phyloP scores from a whole-genome alignment of 495 filamentous ascomycete species.

The Talaromyces liani region DNA sequence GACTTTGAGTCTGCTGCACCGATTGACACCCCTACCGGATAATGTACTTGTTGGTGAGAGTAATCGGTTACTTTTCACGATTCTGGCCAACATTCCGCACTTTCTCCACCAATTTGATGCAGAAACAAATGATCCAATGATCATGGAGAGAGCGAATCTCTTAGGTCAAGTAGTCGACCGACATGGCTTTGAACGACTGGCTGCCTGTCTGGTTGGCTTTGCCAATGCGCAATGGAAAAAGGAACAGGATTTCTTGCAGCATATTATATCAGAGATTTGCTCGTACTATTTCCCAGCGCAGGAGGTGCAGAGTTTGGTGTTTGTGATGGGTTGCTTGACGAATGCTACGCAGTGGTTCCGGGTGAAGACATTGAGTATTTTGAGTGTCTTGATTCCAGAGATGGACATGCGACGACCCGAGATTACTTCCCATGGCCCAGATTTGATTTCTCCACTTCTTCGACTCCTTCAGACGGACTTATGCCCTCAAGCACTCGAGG shows the following conservation, averaged over 20 bases:
- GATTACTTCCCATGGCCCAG: slow-evolving; percentile 84
- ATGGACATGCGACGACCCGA: slow-evolving; percentile 91
- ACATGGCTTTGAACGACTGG: slow-evolving; percentile 43
- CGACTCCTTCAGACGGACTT: slow-evolving; percentile 88
- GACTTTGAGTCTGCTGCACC: slow-evolving; percentile 70
- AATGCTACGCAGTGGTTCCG: slow-evolving; percentile 87
- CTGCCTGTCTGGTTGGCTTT: slow-evolving; percentile 57
- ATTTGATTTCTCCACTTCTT: slow-evolving; percentile 89
- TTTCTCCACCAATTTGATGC: slow-evolving; percentile 77
- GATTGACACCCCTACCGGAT: slow-evolving; percentile 69
- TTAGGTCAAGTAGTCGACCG: slow-evolving; percentile 66
- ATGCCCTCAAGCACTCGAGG: slow-evolving; percentile 81
- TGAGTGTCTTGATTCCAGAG: slow-evolving; percentile 77
- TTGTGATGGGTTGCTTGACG: slow-evolving; percentile 85
- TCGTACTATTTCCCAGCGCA: slow-evolving; percentile 74
- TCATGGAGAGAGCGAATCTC: slow-evolving; percentile 54
- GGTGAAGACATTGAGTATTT: slow-evolving; percentile 80
- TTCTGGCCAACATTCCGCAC: slow-evolving; percentile 83
- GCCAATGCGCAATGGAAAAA: slow-evolving; percentile 60
- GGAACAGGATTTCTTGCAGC: slow-evolving; percentile 67
- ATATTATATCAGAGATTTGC: slow-evolving; percentile 68
- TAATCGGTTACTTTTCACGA: slow-evolving; percentile 71
- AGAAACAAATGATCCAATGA: slow-evolving; percentile 42
- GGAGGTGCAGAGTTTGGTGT: slow-evolving; percentile 78
- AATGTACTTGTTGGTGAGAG: slow-evolving; percentile 76